Conservation (phyloP, 2,329 filamentous ascomycete genomes). For the Hypoxylon sp. region DNA sequence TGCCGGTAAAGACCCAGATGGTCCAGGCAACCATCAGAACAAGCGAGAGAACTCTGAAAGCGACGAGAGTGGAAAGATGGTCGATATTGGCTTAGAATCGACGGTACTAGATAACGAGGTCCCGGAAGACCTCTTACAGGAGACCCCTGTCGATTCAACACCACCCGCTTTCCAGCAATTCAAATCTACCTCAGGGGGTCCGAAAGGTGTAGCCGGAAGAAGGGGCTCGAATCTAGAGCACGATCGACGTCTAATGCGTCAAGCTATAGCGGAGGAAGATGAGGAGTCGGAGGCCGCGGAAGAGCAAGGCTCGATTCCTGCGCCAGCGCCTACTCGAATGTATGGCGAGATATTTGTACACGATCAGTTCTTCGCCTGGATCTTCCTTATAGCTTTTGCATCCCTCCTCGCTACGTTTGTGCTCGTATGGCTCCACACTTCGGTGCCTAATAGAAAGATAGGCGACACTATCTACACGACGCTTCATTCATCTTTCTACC, state of each 20-base stretch:
- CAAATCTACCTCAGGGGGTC: constrained; percentile 57
- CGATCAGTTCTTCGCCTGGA: constrained; percentile 91
- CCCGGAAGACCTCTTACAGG: constrained; percentile 71
- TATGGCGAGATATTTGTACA: constrained; percentile 82
- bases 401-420: constrained; percentile 90
- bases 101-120: constrained; percentile 72
- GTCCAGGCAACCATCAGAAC: constrained; percentile 48
- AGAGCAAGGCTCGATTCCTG: constrained; percentile 54
- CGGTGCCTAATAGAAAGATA: constrained; percentile 77
- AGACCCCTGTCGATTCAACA: constrained; percentile 66
- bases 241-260: constrained; percentile 62
- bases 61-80: constrained; percentile 76
- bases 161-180: constrained; percentile 76
- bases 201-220: constrained; percentile 58
- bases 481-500: constrained; percentile 86
- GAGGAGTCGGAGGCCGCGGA: constrained; percentile 55
- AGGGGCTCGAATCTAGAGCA: constrained; percentile 63
- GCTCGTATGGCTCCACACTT: constrained; percentile 90
- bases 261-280: constrained; percentile 58
- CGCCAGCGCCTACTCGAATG: constrained; percentile 69
- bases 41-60: constrained; percentile 54
- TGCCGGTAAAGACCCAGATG: constrained; percentile 58
- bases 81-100: constrained; percentile 87
- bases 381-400: constrained; percentile 88
- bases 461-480: constrained; percentile 97